Percentiles rank a stretch among this genome's conserved stretches.
Evolutionary conservation across 148 eudicot species (phyloP).

Genomic region (Vaccinium vitisidaea): DNA sequence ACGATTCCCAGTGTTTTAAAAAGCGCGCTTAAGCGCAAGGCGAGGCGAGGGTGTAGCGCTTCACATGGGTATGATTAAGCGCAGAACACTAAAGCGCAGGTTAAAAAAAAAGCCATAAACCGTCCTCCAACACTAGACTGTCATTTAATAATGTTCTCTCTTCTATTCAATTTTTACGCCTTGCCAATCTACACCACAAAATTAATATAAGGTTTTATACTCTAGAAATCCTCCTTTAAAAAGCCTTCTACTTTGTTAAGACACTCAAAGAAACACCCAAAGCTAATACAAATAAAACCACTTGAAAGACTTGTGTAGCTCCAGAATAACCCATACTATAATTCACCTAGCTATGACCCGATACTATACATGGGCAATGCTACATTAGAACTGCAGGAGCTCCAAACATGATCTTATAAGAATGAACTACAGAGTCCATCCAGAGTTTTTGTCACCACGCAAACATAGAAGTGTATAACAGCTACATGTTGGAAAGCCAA

Average conservation of each 20-base stretch:
- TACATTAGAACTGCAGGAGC: not conserved
- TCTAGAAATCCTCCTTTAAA: not conserved
- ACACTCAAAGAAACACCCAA: not conserved
- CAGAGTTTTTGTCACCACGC: not conserved
- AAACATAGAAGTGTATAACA: not conserved
- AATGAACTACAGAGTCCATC: constrained; percentile 9
- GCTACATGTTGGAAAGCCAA: not conserved
- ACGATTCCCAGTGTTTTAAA: too few species aligned
- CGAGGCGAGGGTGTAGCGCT: too few species aligned
- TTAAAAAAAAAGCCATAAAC: too few species aligned
- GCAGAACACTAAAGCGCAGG: too few species aligned
- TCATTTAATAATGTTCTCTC: not conserved
- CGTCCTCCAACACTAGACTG: not conserved
- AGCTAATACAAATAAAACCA: not conserved
- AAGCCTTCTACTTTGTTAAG: not conserved
- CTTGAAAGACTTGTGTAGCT: not conserved
- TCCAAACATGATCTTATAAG: not conserved
- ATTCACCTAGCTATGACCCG: not conserved
- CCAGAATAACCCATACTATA: not conserved
- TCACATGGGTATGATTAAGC: too few species aligned
- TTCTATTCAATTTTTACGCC: not conserved
- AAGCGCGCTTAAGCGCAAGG: too few species aligned
- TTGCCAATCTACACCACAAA: not conserved
- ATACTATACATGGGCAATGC: not conserved
- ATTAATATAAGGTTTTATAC: not conserved